Evolutionary conservation across 1,284 basidiomycete genomes (phyloP).

Genomic region (Naganishia sp.): DNA sequence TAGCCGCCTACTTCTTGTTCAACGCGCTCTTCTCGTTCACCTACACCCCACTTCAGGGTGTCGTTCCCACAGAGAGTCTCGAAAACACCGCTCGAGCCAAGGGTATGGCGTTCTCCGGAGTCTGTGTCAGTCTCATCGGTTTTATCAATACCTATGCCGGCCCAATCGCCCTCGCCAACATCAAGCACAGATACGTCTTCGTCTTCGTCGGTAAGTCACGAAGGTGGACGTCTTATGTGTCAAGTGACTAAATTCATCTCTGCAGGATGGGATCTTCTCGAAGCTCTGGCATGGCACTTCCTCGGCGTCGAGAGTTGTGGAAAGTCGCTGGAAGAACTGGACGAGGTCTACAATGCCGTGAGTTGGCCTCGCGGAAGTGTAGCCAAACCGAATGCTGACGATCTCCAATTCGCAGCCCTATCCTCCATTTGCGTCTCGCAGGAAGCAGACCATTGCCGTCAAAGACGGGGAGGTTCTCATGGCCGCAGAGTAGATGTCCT

Average conservation of each 20-base stretch:
- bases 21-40: constrained; percentile 51
- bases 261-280: constrained; percentile 47
- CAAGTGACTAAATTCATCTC: constrained; percentile 37
- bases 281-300: constrained; percentile 50
- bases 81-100: constrained; percentile 63
- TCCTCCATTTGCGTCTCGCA: constrained; percentile 30
- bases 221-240: constrained; percentile 8
- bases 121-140: constrained; percentile 58
- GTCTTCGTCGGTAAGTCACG: constrained; percentile 30
- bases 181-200: constrained; percentile 44
- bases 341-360: constrained; percentile 46
- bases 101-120: constrained; percentile 57
- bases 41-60: constrained; percentile 56
- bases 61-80: constrained; percentile 63
- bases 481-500: not conserved
- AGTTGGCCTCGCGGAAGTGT: not conserved
- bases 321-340: constrained; percentile 37
- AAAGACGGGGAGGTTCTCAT: constrained; percentile 15
- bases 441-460: constrained; percentile 27
- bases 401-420: not conserved
- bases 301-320: constrained; percentile 53
- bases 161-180: constrained; percentile 50
- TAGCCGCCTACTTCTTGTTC: constrained; percentile 56
- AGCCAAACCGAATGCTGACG: not conserved
- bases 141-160: constrained; percentile 57